Evolutionary conservation across 805 yeast species (phyloP).

Genomic region (Peterozyma toletana): DNA sequence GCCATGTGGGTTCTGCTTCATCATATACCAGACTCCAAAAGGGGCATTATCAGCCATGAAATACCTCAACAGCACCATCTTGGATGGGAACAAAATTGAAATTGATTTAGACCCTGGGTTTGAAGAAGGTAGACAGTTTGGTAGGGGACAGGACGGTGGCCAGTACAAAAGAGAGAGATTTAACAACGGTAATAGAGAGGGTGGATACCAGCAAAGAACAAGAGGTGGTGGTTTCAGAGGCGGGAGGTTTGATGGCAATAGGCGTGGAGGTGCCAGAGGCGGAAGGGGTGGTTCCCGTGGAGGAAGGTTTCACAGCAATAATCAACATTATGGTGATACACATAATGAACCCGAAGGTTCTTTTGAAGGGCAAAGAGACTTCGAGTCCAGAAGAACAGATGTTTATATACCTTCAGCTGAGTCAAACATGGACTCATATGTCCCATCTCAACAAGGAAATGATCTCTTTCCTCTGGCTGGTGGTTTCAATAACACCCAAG

Average conservation of each 20-base stretch:
- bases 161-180: constrained; percentile 31
- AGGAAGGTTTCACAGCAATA: constrained; percentile 6
- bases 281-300: constrained; percentile 43
- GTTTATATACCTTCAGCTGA: not conserved
- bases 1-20: constrained; percentile 96
- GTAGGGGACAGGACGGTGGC: constrained; percentile 90
- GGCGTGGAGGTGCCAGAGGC: constrained; percentile 22
- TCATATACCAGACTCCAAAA: constrained; percentile 59
- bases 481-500: not conserved
- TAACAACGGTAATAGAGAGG: constrained; percentile 8
- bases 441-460: not conserved
- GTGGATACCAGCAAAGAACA: constrained; percentile 7
- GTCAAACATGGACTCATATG: not conserved
- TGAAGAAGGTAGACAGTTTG: constrained; percentile 91
- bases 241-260: constrained; percentile 7
- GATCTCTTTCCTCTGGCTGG: not conserved
- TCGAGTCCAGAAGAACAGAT: constrained; percentile 1
- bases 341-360: not conserved
- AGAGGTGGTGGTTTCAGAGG: constrained; percentile 18
- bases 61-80: constrained; percentile 71
- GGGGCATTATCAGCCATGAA: constrained; percentile 81
- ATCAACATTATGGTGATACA: not conserved
- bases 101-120: constrained; percentile 96
- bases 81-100: constrained; percentile 75
- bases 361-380: no score